phyloP scores from a whole-genome alignment of 192 early-diverging fungal species.

The Podila epigama region DNA sequence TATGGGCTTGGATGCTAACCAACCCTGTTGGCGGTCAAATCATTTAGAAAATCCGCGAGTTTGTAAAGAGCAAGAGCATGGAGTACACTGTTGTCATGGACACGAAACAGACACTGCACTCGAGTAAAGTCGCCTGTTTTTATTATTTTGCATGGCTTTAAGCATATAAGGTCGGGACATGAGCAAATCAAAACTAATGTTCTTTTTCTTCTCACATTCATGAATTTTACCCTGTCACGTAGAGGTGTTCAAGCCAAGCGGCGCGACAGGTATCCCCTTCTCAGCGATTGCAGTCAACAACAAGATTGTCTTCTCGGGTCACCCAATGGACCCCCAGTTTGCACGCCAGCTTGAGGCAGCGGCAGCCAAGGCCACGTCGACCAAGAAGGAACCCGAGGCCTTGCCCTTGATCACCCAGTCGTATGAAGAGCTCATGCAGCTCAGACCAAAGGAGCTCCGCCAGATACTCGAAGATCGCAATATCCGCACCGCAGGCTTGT shows the following conservation, averaged over 20 bases:
- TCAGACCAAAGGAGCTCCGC: constrained; percentile 57
- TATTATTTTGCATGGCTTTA: background rate
- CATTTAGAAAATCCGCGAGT: constrained; percentile 54
- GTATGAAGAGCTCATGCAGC: constrained; percentile 56
- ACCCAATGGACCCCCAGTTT: constrained; percentile 60
- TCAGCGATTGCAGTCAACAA: constrained; percentile 57
- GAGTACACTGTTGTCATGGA: constrained; percentile 65
- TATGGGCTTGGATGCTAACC: too few species aligned
- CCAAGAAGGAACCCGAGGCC: constrained; percentile 36
- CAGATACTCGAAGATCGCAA: constrained; percentile 57
- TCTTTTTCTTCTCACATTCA: background rate
- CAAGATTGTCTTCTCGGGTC: constrained; percentile 56
- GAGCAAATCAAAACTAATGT: background rate
- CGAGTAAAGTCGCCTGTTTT: background rate
- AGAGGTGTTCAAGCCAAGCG: constrained; percentile 54
- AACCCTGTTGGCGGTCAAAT: too few species aligned
- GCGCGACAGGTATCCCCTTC: constrained; percentile 61
- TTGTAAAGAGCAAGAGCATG: constrained; percentile 56
- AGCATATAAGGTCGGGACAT: background rate
- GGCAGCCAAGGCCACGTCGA: constrained; percentile 34
- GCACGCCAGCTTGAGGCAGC: constrained; percentile 21
- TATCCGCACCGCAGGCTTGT: constrained; percentile 47
- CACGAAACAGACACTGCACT: constrained; percentile 27
- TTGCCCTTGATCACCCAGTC: constrained; percentile 55
- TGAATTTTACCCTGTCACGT: background rate